These are phyloP conservation scores for Neurospora intermedia DNA, from an alignment of 495 filamentous ascomycete genomes.

Conservation along the genomic window DNA sequence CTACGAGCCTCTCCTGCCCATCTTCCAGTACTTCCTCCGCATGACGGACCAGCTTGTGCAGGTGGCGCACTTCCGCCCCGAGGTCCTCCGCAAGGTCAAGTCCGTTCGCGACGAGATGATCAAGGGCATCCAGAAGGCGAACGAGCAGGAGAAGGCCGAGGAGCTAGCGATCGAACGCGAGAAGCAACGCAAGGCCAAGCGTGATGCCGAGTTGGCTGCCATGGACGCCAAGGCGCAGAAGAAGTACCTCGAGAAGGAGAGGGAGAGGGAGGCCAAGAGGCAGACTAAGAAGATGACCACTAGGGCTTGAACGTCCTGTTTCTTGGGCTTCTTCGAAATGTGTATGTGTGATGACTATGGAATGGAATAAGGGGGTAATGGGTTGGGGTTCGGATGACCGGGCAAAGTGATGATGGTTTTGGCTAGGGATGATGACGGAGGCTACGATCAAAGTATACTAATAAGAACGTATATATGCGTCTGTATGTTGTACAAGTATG, in stretches of 20 bases:
- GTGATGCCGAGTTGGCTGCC: conserved; percentile 69
- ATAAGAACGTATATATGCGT: not conserved
- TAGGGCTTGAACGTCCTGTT: conserved; percentile 24
- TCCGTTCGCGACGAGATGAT: conserved; percentile 71
- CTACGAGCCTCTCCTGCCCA: conserved; percentile 56
- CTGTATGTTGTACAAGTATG: not conserved
- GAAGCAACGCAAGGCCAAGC: conserved; percentile 82
- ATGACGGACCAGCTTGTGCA: conserved; percentile 70
- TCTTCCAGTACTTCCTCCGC: conserved; percentile 78
- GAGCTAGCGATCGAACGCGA: conserved; percentile 70
- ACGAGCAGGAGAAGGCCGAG: conserved; percentile 90
- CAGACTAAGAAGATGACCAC: conserved; percentile 57
- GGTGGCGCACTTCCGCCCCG: conserved; percentile 73
- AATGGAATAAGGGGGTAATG: not conserved
- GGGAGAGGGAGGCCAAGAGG: conserved; percentile 68
- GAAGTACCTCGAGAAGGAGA: conserved; percentile 88
- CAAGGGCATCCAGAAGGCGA: conserved; percentile 64
- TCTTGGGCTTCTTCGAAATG: not conserved
- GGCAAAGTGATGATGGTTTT: not conserved
- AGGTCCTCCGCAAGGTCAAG: conserved; percentile 77
- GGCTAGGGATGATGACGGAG: not conserved
- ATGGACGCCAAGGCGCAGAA: conserved; percentile 91
- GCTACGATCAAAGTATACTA: not conserved
- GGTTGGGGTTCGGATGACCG: not conserved
- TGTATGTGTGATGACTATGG: not conserved